A percentile compares a stretch with the other conserved stretches of the same genome.
Evolutionary conservation across 495 filamentous ascomycete genomes (phyloP).

Genomic region (Podospora bellae-mahoneyi): DNA sequence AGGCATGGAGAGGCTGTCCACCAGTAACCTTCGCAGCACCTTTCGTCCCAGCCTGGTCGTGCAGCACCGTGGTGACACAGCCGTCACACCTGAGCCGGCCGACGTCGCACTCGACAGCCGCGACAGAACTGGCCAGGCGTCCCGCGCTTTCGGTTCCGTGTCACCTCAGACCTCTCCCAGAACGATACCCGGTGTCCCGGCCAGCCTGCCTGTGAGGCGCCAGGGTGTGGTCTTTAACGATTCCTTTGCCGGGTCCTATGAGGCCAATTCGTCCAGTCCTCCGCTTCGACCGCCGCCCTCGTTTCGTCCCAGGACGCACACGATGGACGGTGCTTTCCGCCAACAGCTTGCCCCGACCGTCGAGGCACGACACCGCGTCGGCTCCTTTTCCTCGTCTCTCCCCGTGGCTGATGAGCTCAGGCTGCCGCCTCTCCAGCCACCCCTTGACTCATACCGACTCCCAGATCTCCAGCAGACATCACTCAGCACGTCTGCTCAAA

Average conservation of each 20-base stretch:
- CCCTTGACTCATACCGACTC: constrained; percentile 41
- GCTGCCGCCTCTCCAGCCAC: constrained; percentile 30
- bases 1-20: constrained; percentile 23
- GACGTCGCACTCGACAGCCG: constrained; percentile 29
- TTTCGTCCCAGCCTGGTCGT: constrained; percentile 22
- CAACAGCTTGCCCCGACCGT: constrained; percentile 37
- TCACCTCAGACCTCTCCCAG: constrained; percentile 46
- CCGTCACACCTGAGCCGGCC: constrained; percentile 52
- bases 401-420: constrained; percentile 41
- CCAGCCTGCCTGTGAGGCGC: constrained; percentile 33
- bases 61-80: constrained; percentile 43
- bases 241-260: constrained; percentile 40
- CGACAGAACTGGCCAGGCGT: constrained; percentile 27
- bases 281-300: constrained; percentile 32
- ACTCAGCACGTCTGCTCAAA: constrained; percentile 28
- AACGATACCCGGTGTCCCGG: constrained; percentile 37
- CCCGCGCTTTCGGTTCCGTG: constrained; percentile 33
- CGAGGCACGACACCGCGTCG: constrained; percentile 49
- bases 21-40: constrained; percentile 28
- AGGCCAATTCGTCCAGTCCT: constrained; percentile 38
- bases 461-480: constrained; percentile 36
- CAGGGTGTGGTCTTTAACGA: constrained; percentile 55
- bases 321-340: constrained; percentile 50
- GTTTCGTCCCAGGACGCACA: constrained; percentile 50
- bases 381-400: constrained; percentile 53